Evolutionary conservation across 441 rosid species (phyloP), one percentile per base, ranked within the genome.

Genomic region (Arabidopsis lyrata): DNA sequence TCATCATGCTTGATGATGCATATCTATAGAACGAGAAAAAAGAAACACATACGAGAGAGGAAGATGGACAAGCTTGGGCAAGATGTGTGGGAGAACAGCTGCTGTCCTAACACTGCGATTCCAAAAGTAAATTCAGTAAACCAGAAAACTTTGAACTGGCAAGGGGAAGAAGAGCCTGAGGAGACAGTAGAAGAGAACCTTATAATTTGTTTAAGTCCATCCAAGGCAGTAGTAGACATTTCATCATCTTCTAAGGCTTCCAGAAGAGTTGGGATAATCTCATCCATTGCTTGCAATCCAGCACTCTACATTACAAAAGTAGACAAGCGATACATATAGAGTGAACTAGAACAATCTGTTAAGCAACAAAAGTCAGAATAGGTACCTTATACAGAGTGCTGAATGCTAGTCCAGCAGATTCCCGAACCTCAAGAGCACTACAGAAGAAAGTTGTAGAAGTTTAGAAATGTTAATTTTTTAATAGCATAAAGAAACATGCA

Each of bases 241-340:
- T 86, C 83, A 80, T 92, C 97, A 82, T 96, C 96, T 85, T 94
- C 99, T 77, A 96, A 82, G 16, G 99, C 98, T 87, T 85, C 97
- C 80, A 96, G 71, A 81, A 96, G 88, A 2, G 99, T 94, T 65
- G 99, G 99, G 62, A 96, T 93, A 71, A 96, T 96, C 86, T 96
- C 99, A 84, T 94, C 99, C 74, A 96, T 91, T 76, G 98, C 99
- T 91, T 90, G 99, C 97, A 96, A 66, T 74, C 99, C 99, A 71
- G 99, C 99, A 84, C 94, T 96, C 99, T 96, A 81, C 72, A 74
- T 63, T 73, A 63, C 54, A 57, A 75, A 15, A 70, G 39, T 36
- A 71, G 63, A 56, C n/a, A 41, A 59, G 24, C 39, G 63, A 16
- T 68, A 58, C 9, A 72, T 77, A 50, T 29, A 52, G 22, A 35